phyloP scores from a whole-genome alignment of 2,329 filamentous ascomycete species.

The Colletotrichum truncatum region DNA sequence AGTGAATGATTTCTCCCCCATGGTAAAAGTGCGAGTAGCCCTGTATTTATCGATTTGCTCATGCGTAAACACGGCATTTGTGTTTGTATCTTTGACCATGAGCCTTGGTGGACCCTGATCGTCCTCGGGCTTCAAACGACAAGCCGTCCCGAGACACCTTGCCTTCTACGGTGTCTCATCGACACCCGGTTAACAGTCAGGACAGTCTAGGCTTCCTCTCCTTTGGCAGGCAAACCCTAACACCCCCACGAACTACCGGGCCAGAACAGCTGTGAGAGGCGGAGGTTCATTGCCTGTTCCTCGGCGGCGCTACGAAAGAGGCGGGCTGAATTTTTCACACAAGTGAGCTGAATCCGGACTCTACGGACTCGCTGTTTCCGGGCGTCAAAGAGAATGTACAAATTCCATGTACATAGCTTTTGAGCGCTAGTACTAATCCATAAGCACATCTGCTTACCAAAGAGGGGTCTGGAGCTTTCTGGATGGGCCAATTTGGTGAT shows the following conservation, averaged over 20 bases:
- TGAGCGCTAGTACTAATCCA: background rate
- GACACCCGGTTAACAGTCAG: too few species aligned
- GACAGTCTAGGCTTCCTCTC: background rate
- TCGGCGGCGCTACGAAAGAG: conserved; percentile 8
- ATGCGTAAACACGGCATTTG: too few species aligned
- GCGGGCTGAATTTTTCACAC: background rate
- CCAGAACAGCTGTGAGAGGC: background rate
- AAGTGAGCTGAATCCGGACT: background rate
- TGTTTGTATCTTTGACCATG: too few species aligned
- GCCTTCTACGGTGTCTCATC: background rate
- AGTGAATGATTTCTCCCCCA: accelerated
- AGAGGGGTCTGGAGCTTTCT: background rate
- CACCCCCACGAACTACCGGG: background rate
- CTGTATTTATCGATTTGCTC: conserved; percentile 3
- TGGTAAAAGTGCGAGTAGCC: background rate
- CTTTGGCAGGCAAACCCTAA: background rate
- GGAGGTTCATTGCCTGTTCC: background rate
- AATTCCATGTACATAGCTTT: background rate
- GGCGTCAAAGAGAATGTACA: background rate
- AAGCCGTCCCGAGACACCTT: conserved; percentile 14
- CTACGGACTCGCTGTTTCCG: background rate
- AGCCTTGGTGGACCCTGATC: background rate
- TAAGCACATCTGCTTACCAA: background rate
- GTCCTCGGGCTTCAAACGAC: background rate
- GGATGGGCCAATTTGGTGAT: background rate